Percentiles rank a stretch among this genome's conserved stretches.
phyloP scores from a whole-genome alignment of 805 yeast genomes.

The Barnettozyma wickerhamii region DNA sequence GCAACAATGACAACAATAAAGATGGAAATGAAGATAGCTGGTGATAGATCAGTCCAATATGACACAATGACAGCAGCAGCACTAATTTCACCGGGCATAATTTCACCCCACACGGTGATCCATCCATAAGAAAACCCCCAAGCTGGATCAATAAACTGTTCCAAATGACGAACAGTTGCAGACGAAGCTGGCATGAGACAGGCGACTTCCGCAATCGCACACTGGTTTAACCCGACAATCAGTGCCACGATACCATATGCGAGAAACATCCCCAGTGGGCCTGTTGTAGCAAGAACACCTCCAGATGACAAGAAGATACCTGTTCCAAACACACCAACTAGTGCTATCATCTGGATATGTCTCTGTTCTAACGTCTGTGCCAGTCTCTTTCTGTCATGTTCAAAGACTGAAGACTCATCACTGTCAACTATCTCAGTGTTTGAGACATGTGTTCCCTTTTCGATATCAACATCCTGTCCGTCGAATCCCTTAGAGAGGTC shows the following conservation, averaged over 20 bases:
- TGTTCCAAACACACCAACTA: slow-evolving; percentile 42
- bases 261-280: slow-evolving; percentile 31
- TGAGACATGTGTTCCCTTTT: not conserved
- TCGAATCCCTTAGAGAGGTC: not conserved
- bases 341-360: slow-evolving; percentile 44
- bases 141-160: slow-evolving; percentile 37
- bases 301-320: slow-evolving; percentile 37
- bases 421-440: not conserved
- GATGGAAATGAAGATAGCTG: slow-evolving; percentile 41
- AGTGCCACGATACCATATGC: slow-evolving; percentile 31
- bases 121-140: slow-evolving; percentile 44
- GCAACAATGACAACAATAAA: slow-evolving; percentile 32
- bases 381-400: slow-evolving; percentile 7
- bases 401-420: slow-evolving; percentile 7
- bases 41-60: slow-evolving; percentile 39
- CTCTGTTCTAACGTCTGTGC: slow-evolving; percentile 19
- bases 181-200: slow-evolving; percentile 35
- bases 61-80: slow-evolving; percentile 40
- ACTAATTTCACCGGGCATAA: slow-evolving; percentile 39
- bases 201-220: slow-evolving; percentile 35
- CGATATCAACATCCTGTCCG: slow-evolving; percentile 1
- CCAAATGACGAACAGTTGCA: slow-evolving; percentile 32
- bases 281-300: slow-evolving; percentile 30
- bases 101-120: slow-evolving; percentile 35
- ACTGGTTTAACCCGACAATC: slow-evolving; percentile 34